phyloP scores from a whole-genome alignment of 495 filamentous ascomycete species.

The Aspergillus biplanus region DNA sequence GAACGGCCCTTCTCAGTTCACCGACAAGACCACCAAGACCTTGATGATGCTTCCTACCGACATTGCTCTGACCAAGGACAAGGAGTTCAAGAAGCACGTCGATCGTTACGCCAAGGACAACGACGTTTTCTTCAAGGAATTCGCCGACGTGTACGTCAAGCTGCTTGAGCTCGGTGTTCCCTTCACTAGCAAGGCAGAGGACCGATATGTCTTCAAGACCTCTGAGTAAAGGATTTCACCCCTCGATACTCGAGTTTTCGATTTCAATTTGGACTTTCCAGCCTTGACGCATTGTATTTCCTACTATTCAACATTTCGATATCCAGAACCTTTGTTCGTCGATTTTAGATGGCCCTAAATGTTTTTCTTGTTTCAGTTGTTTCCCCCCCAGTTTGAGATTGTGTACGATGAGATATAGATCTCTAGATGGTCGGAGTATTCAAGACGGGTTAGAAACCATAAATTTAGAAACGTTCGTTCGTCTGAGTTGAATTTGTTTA shows the following conservation, averaged over 20 bases:
- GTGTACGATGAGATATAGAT: conserved; percentile 16
- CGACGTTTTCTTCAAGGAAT: conserved; percentile 91
- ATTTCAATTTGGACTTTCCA: conserved; percentile 15
- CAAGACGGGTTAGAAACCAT: neutral
- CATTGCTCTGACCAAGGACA: conserved; percentile 85
- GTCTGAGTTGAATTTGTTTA: too few relatives aligned
- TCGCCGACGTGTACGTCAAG: conserved; percentile 74
- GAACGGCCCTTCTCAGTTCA: conserved; percentile 84
- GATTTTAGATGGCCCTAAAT: conserved; percentile 11
- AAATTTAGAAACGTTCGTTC: neutral
- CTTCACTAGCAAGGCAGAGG: conserved; percentile 70
- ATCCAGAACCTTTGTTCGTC: conserved; percentile 34
- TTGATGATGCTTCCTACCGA: conserved; percentile 99
- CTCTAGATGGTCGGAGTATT: conserved; percentile 11
- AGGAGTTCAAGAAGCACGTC: conserved; percentile 80
- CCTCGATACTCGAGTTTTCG: conserved; percentile 9
- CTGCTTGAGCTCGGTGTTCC: conserved; percentile 96
- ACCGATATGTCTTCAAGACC: conserved; percentile 75
- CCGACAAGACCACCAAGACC: conserved; percentile 80
- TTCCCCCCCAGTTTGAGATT: conserved; percentile 11
- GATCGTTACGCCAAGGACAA: conserved; percentile 93
- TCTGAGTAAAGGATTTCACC: conserved; percentile 41
- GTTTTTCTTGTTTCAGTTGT: conserved; percentile 10
- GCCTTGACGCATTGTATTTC: conserved; percentile 14
- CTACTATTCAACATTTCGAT: conserved; percentile 31